These are phyloP conservation scores for Hymenoscyphus scutula DNA, from an alignment of 2,329 filamentous ascomycete genomes.

Conservation along the genomic window DNA sequence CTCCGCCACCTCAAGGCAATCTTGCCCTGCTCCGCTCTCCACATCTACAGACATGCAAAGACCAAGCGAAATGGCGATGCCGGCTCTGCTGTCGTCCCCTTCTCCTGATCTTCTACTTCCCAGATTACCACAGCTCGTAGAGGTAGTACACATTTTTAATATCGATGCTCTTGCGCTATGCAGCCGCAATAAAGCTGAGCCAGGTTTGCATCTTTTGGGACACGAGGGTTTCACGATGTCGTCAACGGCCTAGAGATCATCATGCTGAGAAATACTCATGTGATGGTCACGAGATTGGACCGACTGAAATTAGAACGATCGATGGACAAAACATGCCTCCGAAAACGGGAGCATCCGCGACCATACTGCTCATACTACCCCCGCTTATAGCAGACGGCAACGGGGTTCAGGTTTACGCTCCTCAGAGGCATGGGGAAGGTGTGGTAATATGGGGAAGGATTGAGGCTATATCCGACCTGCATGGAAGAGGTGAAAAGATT, in stretches of 20 bases:
- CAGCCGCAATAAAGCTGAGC: constrained; percentile 24
- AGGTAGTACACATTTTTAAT: constrained; percentile 26
- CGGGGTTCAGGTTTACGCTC: constrained; percentile 17
- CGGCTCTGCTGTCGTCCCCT: constrained; percentile 11
- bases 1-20: constrained; percentile 11
- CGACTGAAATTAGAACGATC: constrained; percentile 9
- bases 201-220: constrained; percentile 29
- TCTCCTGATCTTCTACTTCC: constrained; percentile 9
- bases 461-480: constrained; percentile 22
- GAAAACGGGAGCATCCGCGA: constrained; percentile 31
- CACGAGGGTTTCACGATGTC: constrained; percentile 30
- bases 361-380: constrained; percentile 12
- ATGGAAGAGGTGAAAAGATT: constrained; percentile 14
- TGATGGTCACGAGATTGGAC: constrained; percentile 32
- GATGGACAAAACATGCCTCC: constrained; percentile 13
- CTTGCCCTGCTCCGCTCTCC: background rate
- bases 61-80: constrained; percentile 6
- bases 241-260: constrained; percentile 13
- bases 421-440: constrained; percentile 9
- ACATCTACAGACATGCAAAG: background rate
- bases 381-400: constrained; percentile 16
- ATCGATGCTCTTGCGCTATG: constrained; percentile 21
- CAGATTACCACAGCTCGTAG: background rate
- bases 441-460: constrained; percentile 21
- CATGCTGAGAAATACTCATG: constrained; percentile 21